These are phyloP conservation scores for Candida ficus DNA, from an alignment of 805 yeast species.

Conservation along the genomic window DNA sequence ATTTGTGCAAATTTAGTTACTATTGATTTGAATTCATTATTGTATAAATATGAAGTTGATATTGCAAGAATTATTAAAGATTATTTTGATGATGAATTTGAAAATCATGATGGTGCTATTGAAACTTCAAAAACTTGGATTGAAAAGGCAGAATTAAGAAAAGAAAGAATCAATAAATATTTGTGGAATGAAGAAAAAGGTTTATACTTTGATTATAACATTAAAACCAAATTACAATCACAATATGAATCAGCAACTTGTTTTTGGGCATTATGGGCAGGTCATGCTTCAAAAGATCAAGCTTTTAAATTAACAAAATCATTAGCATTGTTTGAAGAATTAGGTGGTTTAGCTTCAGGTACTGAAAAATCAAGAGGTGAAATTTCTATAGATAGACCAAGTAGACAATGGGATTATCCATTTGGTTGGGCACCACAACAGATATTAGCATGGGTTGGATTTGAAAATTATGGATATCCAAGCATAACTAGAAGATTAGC, in stretches of 20 bases:
- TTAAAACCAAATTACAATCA: slow-evolving; percentile 48
- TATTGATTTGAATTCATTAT: slow-evolving; percentile 77
- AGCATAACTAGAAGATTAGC: slow-evolving; percentile 65
- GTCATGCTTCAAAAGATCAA: slow-evolving; percentile 59
- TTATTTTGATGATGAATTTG: slow-evolving; percentile 47
- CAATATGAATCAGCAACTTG: slow-evolving; percentile 83
- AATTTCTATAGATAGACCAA: slow-evolving; percentile 65
- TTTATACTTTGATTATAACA: slow-evolving; percentile 80
- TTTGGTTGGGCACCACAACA: slow-evolving; percentile 99
- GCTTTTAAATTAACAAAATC: slow-evolving; percentile 61
- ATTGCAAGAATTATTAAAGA: slow-evolving; percentile 60
- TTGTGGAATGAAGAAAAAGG: slow-evolving; percentile 81
- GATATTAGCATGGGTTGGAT: slow-evolving; percentile 88
- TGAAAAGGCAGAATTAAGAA: slow-evolving; percentile 49
- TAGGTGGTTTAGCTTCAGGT: slow-evolving; percentile 88
- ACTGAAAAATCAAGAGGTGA: slow-evolving; percentile 70
- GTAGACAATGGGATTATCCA: slow-evolving; percentile 97
- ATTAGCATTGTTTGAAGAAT: slow-evolving; percentile 67
- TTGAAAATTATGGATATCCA: slow-evolving; percentile 62
- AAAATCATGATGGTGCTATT: slow-evolving; percentile 30
- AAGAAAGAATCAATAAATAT: slow-evolving; percentile 53
- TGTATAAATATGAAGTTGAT: slow-evolving; percentile 87
- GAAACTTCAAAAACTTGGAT: slow-evolving; percentile 59
- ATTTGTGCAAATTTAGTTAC: slow-evolving; percentile 87
- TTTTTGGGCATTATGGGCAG: slow-evolving; percentile 90